Evolutionary conservation across 2,329 filamentous ascomycete genomes (phyloP).

Genomic region (Dissoconium aciculare): DNA sequence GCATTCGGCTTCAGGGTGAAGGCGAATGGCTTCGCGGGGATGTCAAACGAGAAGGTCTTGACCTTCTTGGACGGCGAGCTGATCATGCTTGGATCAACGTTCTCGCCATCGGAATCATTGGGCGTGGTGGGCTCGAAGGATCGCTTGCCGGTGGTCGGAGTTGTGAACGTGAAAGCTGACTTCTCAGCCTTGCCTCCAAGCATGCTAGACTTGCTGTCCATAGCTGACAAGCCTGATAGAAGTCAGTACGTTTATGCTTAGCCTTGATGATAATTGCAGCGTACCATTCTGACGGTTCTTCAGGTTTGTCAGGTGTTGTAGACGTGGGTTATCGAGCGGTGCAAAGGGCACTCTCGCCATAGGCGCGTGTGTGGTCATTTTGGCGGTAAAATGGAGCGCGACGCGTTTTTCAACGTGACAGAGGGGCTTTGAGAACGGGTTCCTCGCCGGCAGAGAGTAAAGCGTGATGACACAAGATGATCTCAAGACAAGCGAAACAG

Average conservation of each 20-base stretch:
- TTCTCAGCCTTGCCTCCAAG: no score
- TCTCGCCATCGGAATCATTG: conserved; percentile 40
- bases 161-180: no score
- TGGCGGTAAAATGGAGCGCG: no score
- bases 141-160: conserved; percentile 31
- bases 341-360: conserved; percentile 56
- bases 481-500: no score
- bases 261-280: no score
- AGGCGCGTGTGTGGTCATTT: conserved; percentile 20
- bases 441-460: no score
- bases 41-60: conserved; percentile 28
- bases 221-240: conserved; percentile 12
- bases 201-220: conserved; percentile 17
- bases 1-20: conserved; percentile 25
- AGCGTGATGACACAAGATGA: no score
- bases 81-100: conserved; percentile 40
- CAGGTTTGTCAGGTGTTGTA: conserved; percentile 56
- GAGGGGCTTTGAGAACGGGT: no score
- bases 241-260: conserved; percentile 1
- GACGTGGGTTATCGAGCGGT: conserved; percentile 51
- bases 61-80: conserved; percentile 38
- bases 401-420: no score
- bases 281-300: conserved; percentile 61
- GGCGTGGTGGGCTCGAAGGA: conserved; percentile 27
- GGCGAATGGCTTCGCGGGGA: conserved; percentile 26